Evolutionary conservation across 2,329 filamentous ascomycete genomes (phyloP), one percentile per base, ranked within the genome.

Genomic region (Cadophora sp.): DNA sequence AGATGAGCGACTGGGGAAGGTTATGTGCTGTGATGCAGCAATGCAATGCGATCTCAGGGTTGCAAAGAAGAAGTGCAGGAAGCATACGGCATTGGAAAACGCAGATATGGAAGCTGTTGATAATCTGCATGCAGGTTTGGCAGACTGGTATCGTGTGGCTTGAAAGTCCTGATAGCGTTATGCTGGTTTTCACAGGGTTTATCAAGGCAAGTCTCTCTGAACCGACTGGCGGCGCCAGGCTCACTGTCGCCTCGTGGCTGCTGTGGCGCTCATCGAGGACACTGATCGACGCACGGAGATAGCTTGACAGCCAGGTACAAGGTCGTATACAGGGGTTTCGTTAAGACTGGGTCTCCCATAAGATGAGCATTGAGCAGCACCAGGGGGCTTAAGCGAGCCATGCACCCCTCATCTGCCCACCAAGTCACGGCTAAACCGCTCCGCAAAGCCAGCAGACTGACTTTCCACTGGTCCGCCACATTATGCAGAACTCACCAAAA

Each of bases 381-480:
- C 56, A 60, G 48, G n/a, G 53, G 50, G 62, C 58, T 56, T 48
- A 50, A 61, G 65, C 55, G 64, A 40, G 46, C 50, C 2, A 27
- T 48, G 34, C 29, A 55, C 62, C 51, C 34, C 51, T 58, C 62
- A 43, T 31, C 29, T 19, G 37, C 50, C 31, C 16, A 24, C 22
- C 59, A 55, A 69, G 59, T 69, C 12, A 66, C 72, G 72, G 72
- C 62, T 70, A 69, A 72, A 70, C 56, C 64, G 63, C 68, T 63
- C 67, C 69, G 68, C 65, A 62, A 59, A 63, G 61, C 56, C 58
- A 62, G 22, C 12, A 22, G 43, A 48, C 43, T 48, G 43, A 22
- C 43, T 48, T 27, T 55, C 61, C 22, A 65, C 37, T 40, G 27
- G 34, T 24, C 66, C 58, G 62, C 34, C n/a, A 34, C 34, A 27